phyloP scores from a whole-genome alignment of 2,329 filamentous ascomycete species.

The Raffaelea albimanens region DNA sequence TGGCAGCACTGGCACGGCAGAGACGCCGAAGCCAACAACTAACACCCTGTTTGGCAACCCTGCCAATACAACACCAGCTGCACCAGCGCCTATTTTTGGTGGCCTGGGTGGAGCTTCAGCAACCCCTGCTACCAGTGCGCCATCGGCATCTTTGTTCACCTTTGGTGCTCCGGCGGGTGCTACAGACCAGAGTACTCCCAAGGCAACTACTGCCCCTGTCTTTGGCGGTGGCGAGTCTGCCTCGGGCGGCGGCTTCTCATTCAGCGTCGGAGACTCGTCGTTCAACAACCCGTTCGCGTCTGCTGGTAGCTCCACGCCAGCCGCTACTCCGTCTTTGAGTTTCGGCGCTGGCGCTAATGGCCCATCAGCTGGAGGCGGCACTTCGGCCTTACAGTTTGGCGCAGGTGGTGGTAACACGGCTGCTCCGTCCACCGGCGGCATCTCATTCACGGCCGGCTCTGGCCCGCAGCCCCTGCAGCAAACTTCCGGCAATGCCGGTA shows the following conservation, averaged over 20 bases:
- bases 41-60: conserved; percentile 1
- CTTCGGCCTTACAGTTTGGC: no score
- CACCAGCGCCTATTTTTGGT: no score
- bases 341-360: not conserved
- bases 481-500: conserved; percentile 29
- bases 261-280: conserved; percentile 24
- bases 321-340: not conserved
- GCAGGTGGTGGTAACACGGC: no score
- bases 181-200: not conserved
- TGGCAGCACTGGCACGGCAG: no score
- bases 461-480: conserved; percentile 12
- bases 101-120: not conserved
- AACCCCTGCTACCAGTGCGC: conserved; percentile 1
- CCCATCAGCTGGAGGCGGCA: no score
- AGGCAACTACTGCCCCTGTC: not conserved
- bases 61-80: not conserved
- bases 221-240: conserved; percentile 7
- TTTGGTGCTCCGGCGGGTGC: conserved; percentile 6
- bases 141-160: conserved; percentile 1
- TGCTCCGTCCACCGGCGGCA: no score
- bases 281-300: conserved; percentile 30
- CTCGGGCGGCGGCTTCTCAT: conserved; percentile 26
- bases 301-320: conserved; percentile 2
- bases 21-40: not conserved
- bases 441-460: conserved; percentile 2